Evolutionary conservation across 2,329 filamentous ascomycete species (phyloP).

Genomic region (Cladophialophora chaetospira): DNA sequence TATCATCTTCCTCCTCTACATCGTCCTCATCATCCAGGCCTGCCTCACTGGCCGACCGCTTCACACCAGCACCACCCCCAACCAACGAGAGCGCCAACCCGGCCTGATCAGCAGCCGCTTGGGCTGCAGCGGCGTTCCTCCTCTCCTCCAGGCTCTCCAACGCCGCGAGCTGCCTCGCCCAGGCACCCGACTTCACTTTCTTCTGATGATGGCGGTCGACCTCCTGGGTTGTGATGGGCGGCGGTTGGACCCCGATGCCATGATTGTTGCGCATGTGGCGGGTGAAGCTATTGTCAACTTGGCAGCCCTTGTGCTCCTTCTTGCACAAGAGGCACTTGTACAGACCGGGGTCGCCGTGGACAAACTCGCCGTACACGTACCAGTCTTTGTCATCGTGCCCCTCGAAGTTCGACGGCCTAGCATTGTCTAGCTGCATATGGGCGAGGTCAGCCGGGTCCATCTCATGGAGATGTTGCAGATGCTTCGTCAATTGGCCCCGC

Average conservation of each 20-base stretch:
- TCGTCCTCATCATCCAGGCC: not conserved
- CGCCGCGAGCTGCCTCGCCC: not conserved
- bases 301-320: not conserved
- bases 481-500: not conserved
- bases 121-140: not conserved
- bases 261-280: not conserved
- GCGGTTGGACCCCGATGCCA: not conserved
- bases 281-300: not conserved
- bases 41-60: not conserved
- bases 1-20: not conserved
- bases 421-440: not conserved
- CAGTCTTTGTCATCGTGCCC: constrained; percentile 11
- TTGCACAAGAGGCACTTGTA: constrained; percentile 14
- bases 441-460: not conserved
- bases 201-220: not conserved
- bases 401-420: not conserved
- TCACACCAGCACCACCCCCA: too few relatives aligned
- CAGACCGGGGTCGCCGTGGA: not conserved
- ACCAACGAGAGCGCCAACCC: not conserved
- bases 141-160: not conserved
- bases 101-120: not conserved
- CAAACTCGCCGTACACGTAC: constrained; percentile 7
- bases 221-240: not conserved
- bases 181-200: not conserved
- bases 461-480: not conserved